Evolutionary conservation across 192 early-diverging fungal genomes (phyloP).

Genomic region (Lobosporangium transversale): DNA sequence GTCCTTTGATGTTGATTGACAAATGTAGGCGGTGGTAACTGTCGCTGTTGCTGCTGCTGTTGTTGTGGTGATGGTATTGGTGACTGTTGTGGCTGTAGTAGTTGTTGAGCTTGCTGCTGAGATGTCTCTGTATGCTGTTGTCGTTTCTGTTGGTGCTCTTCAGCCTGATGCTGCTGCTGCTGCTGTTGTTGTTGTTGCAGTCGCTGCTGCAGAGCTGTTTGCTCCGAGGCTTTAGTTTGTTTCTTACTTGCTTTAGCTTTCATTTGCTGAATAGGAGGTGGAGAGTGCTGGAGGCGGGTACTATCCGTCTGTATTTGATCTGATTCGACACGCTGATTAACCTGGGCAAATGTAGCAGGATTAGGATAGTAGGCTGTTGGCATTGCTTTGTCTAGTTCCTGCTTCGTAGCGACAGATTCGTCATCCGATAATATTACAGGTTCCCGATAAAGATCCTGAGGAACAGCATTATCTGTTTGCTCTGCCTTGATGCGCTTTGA

Average conservation of each 20-base stretch:
- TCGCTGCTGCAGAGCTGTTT: neutral
- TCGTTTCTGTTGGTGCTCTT: neutral
- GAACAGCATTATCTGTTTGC: neutral
- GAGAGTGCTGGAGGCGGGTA: too few species aligned
- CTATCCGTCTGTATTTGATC: too few species aligned
- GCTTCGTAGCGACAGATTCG: too few species aligned
- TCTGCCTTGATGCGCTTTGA: slow-evolving; percentile 38
- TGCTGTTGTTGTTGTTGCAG: neutral
- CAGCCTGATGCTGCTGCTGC: neutral
- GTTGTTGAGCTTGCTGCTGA: slow-evolving; percentile 11
- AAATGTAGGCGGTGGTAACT: slow-evolving; percentile 35
- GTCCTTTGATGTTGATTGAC: slow-evolving; percentile 49
- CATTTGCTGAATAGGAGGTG: neutral
- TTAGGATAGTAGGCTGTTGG: too few species aligned
- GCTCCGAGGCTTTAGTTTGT: slow-evolving; percentile 5
- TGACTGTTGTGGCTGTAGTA: slow-evolving; percentile 12
- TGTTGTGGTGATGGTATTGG: slow-evolving; percentile 5
- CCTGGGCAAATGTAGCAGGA: too few species aligned
- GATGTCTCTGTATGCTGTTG: slow-evolving; percentile 1
- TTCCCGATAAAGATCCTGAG: neutral
- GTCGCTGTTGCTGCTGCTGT: slow-evolving; percentile 8
- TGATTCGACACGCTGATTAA: too few species aligned
- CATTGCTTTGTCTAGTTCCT: too few species aligned
- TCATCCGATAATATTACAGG: neutral
- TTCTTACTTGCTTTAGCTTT: slow-evolving; percentile 8